These are phyloP conservation scores for Sedum album DNA, from an alignment of 164 flowering plant species.

Conservation along the genomic window DNA sequence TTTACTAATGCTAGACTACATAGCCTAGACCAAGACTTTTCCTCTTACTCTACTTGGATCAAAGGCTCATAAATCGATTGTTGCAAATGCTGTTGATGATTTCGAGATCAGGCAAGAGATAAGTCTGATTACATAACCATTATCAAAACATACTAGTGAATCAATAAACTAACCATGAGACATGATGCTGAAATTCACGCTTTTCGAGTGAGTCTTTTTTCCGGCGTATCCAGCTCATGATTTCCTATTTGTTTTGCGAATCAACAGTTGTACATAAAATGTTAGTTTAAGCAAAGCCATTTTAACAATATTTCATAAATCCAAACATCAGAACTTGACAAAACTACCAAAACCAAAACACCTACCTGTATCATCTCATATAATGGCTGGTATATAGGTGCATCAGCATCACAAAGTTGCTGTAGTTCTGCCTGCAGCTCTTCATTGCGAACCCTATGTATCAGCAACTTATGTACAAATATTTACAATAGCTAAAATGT, in stretches of 20 bases:
- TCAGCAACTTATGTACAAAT: slow-evolving; percentile 12
- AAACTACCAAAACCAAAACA: slow-evolving; percentile 9
- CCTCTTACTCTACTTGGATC: background rate
- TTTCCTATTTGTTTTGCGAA: slow-evolving; percentile 35
- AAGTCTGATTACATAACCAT: background rate
- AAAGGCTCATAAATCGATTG: background rate
- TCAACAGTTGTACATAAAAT: background rate
- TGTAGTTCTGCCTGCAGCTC: slow-evolving; percentile 70
- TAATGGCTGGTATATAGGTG: slow-evolving; percentile 56
- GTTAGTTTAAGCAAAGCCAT: background rate
- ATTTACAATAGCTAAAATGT: slow-evolving; percentile 5
- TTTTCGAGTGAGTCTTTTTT: slow-evolving; percentile 46
- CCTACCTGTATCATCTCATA: slow-evolving; percentile 70
- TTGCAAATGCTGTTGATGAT: background rate
- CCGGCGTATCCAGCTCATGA: slow-evolving; percentile 63
- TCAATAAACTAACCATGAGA: slow-evolving; percentile 46
- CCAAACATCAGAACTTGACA: background rate
- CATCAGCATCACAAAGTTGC: slow-evolving; percentile 43
- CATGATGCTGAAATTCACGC: slow-evolving; percentile 69
- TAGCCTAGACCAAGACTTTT: background rate
- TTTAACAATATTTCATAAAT: background rate
- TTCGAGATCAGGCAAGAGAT: background rate
- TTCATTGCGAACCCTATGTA: slow-evolving; percentile 21
- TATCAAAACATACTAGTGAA: background rate
- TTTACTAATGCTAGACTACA: background rate